Percentiles rank a stretch among this genome's conserved stretches.
phyloP scores from a whole-genome alignment of 1,284 basidiomycete species.

The Chiua sp. region DNA sequence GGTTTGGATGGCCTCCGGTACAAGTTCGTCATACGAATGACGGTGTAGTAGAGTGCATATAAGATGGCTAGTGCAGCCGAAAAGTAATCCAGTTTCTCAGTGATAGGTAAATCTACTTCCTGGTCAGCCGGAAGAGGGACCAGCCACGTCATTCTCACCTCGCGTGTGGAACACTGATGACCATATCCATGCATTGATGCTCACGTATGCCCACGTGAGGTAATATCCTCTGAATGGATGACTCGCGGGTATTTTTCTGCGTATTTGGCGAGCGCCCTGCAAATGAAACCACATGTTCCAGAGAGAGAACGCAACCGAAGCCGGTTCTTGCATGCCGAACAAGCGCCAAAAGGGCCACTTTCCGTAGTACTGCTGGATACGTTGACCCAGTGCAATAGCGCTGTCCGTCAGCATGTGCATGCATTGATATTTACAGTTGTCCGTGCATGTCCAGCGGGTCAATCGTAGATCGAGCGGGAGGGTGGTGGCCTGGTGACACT shows the following conservation, averaged over 20 bases:
- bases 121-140: constrained; percentile 12
- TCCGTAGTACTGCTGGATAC: constrained; percentile 86
- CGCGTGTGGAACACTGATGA: constrained; percentile 92
- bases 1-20: constrained; percentile 48
- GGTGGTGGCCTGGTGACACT: constrained; percentile 37
- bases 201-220: constrained; percentile 69
- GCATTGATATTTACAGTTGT: constrained; percentile 91
- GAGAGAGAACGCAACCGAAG: constrained; percentile 89
- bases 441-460: constrained; percentile 79
- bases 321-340: constrained; percentile 91
- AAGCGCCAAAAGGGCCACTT: constrained; percentile 97
- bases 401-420: constrained; percentile 83
- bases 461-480: constrained; percentile 55
- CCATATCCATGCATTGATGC: constrained; percentile 95
- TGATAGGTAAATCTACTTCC: constrained; percentile 73
- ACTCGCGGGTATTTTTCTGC: constrained; percentile 50
- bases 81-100: constrained; percentile 96
- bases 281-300: constrained; percentile 82
- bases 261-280: constrained; percentile 58
- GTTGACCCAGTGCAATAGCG: constrained; percentile 48
- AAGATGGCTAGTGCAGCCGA: constrained; percentile 87
- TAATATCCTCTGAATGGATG: constrained; percentile 82
- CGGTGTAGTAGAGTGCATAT: constrained; percentile 75
- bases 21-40: constrained; percentile 80
- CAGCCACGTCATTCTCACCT: constrained; percentile 53